phyloP scores from a whole-genome alignment of 768 basidiomycete species.

The Gymnopilus junonius region DNA sequence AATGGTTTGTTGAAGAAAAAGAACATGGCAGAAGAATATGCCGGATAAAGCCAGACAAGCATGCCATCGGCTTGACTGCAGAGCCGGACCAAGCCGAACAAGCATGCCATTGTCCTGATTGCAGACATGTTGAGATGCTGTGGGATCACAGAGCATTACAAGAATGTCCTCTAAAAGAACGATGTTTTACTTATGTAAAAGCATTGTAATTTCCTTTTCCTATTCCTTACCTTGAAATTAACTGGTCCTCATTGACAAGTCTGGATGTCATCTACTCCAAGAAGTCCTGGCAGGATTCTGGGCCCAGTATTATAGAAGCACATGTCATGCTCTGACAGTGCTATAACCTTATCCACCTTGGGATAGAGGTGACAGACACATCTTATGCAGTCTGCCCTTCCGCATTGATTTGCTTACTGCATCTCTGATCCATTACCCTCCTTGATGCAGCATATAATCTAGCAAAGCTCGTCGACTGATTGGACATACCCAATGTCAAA shows the following conservation, averaged over 20 bases:
- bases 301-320: not conserved
- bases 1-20: too few relatives aligned
- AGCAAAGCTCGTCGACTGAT: not conserved
- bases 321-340: not conserved
- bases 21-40: too few relatives aligned
- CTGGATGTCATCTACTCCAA: not conserved
- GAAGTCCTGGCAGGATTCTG: not conserved
- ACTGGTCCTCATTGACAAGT: conserved; percentile 5
- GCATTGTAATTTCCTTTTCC: not conserved
- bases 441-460: not conserved
- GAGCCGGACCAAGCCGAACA: too few relatives aligned
- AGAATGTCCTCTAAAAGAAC: too few relatives aligned
- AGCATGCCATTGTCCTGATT: too few relatives aligned
- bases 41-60: too few relatives aligned
- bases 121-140: too few relatives aligned
- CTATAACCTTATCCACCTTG: not conserved
- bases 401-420: not conserved
- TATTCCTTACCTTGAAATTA: not conserved
- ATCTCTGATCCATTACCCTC: conserved; percentile 7
- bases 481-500: not conserved
- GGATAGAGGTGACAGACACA: not conserved
- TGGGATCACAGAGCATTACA: too few relatives aligned
- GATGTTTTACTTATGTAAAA: too few relatives aligned
- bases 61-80: too few relatives aligned
- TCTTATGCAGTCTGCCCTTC: not conserved